Evolutionary conservation across 176 grass and related monocot species (phyloP), one percentile per base, ranked within the genome.

Genomic region (Bolboschoenus planiculmis): DNA sequence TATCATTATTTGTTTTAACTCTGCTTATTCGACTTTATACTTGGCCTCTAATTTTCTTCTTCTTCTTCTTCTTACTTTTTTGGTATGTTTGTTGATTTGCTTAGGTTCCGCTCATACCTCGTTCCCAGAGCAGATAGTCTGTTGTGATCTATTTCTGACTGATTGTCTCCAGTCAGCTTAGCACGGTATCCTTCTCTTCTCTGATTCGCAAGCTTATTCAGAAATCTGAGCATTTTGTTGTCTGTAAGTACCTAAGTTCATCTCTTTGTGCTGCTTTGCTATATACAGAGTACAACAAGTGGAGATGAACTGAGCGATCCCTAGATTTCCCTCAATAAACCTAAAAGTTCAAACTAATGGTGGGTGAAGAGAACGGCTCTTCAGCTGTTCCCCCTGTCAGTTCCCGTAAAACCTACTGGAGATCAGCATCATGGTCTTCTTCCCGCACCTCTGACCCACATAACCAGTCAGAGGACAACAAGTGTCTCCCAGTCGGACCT

Each of bases 371-470:
- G 55, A 84, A 76, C 37, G 56, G 29, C 37, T 8, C 81, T 63
- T 27, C 87, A 7, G 54, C 53, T 44, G 56, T 66, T 47, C 70
- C 66, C 44, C 58, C 79, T 0, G 27, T 70, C 23, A 75, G 80
- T 24, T 18, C 83, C 44, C 84, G 89, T 10, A 89, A 85, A 13
- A 93, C 92, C 62, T 99, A 91, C 88, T 93, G 91, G 91, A 91
- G 97, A 81, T 99, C 97, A 3, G 91, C 71, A 7, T 99, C 97
- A 33, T 99, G 97, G 97, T 95, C 97, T 10, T 61, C 91, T 16
- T 89, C 93, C 1, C 83, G 93, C 59, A 90, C 83, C 2, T 40
- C 85, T 43, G 85, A 89, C 34, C 70, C 84, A 30, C 66, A 63
- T 23, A 80, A 21, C 30, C 78, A 80, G 29, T 60, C 14, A 57